A percentile compares a stretch with the other conserved stretches of the same genome.
phyloP scores from a whole-genome alignment of 192 early-diverging fungal genomes.

The Linnemannia exigua region DNA sequence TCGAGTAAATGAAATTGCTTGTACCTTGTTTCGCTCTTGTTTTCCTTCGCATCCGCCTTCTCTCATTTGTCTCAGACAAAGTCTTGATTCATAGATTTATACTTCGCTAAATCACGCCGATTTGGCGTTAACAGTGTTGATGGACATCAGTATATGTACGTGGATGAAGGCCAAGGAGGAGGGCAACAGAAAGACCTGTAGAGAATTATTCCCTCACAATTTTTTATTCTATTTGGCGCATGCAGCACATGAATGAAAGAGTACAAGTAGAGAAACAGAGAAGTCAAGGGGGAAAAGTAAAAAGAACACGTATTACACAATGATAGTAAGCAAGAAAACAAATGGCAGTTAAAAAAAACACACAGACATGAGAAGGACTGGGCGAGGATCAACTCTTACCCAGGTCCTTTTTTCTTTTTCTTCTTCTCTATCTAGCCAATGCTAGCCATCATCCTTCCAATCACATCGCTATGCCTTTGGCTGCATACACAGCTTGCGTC shows the following conservation, averaged over 20 bases:
- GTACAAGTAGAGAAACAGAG: background rate
- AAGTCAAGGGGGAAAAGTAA: background rate
- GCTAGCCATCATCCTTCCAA: background rate
- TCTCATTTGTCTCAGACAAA: no score
- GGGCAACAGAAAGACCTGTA: background rate
- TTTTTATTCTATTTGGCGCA: no score
- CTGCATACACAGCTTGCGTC: slow-evolving; percentile 52
- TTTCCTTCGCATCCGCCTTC: no score
- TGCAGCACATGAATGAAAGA: background rate
- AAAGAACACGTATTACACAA: background rate
- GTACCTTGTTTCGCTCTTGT: no score
- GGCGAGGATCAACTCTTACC: background rate
- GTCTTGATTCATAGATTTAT: no score
- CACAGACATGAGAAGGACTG: background rate
- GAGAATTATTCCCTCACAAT: no score
- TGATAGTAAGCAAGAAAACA: background rate
- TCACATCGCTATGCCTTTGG: slow-evolving; percentile 23
- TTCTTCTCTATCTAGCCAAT: background rate
- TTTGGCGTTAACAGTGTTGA: no score
- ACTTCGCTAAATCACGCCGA: no score
- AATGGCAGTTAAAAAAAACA: slow-evolving; percentile 3
- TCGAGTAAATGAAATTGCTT: no score
- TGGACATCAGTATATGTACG: no score
- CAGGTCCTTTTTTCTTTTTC: background rate
- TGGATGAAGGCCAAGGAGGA: background rate